Percentiles rank a stretch among this genome's conserved stretches.
Evolutionary conservation across 2,329 filamentous ascomycete species (phyloP).

Genomic region (Fusarium chaquense): DNA sequence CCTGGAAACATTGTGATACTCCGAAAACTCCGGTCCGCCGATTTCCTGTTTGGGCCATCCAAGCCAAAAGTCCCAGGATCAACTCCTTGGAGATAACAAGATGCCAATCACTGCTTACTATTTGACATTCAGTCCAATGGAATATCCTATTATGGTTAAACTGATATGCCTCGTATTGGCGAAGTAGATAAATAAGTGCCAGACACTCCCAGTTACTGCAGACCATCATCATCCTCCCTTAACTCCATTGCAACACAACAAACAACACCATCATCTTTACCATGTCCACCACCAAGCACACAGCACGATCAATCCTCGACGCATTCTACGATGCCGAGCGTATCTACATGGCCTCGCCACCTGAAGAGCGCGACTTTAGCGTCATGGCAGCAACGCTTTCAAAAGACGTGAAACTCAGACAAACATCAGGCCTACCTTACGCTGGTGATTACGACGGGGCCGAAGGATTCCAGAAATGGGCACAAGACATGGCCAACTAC

Average conservation of each 20-base stretch:
- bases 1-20: background rate
- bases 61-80: constrained; percentile 18
- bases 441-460: constrained; percentile 49
- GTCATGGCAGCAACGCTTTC: constrained; percentile 48
- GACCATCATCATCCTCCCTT: background rate
- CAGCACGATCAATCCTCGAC: constrained; percentile 47
- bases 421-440: constrained; percentile 52
- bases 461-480: constrained; percentile 51
- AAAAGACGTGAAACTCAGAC: constrained; percentile 45
- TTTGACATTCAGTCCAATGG: background rate
- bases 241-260: too few species aligned
- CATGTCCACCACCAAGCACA: constrained; percentile 28
- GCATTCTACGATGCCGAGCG: constrained; percentile 53
- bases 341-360: constrained; percentile 50
- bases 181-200: background rate
- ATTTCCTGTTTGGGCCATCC: constrained; percentile 17
- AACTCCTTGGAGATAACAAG: constrained; percentile 26
- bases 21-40: constrained; percentile 29
- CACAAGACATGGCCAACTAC: constrained; percentile 46
- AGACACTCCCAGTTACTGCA: background rate
- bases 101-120: background rate
- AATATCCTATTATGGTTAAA: background rate
- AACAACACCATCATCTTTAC: background rate
- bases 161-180: constrained; percentile 7
- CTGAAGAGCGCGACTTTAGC: constrained; percentile 49